Conservation (phyloP, 2,329 filamentous ascomycete genomes). For the Cryphonectria naterciae region DNA sequence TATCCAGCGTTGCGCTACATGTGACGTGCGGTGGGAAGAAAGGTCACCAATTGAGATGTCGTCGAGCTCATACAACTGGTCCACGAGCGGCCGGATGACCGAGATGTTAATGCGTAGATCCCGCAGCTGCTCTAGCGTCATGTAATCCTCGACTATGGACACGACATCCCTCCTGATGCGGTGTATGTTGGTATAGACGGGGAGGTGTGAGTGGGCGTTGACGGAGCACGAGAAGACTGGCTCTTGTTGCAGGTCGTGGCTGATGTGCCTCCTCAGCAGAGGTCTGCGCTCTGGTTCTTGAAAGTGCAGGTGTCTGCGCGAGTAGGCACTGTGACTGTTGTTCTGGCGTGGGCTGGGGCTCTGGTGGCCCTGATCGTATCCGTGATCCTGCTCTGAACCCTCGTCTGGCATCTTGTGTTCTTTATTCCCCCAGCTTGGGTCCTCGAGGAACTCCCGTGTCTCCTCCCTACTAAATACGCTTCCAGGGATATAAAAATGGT, state of each 20-base stretch:
- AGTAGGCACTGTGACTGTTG: slow-evolving; percentile 8
- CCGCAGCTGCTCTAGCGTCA: slow-evolving; percentile 75
- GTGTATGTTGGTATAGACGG: slow-evolving; percentile 80
- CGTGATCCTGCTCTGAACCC: not conserved
- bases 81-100: slow-evolving; percentile 80
- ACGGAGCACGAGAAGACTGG: slow-evolving; percentile 57
- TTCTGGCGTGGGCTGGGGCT: slow-evolving; percentile 1
- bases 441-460: not conserved
- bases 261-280: slow-evolving; percentile 43
- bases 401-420: not conserved
- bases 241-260: slow-evolving; percentile 43
- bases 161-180: slow-evolving; percentile 67
- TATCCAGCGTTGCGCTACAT: not conserved
- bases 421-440: not conserved
- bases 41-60: slow-evolving; percentile 74
- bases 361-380: not conserved
- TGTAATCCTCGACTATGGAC: slow-evolving; percentile 64
- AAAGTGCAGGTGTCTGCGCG: slow-evolving; percentile 25
- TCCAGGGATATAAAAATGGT: not conserved
- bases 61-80: slow-evolving; percentile 77
- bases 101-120: slow-evolving; percentile 82
- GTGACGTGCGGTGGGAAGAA: not conserved
- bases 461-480: not conserved
- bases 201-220: slow-evolving; percentile 65
- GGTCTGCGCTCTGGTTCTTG: slow-evolving; percentile 39